Conservation (phyloP, 2,329 filamentous ascomycete genomes). For the Arachnomyces sp. region DNA sequence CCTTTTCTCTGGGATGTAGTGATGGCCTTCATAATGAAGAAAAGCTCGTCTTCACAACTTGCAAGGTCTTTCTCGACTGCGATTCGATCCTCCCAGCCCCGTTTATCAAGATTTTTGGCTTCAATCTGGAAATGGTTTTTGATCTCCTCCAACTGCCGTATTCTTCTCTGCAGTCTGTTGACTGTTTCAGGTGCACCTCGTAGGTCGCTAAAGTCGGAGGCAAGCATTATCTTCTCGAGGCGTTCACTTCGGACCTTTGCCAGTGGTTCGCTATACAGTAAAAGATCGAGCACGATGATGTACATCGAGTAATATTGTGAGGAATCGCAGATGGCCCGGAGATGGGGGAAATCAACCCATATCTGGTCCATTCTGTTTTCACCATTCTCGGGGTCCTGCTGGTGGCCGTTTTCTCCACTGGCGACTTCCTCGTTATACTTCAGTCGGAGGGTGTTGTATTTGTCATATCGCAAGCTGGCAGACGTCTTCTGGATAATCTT, state of each 20-base stretch:
- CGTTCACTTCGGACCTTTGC: constrained; percentile 96
- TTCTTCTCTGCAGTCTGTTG: constrained; percentile 79
- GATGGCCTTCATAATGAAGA: constrained; percentile 99
- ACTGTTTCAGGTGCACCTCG: constrained; percentile 91
- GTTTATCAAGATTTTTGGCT: constrained; percentile 72
- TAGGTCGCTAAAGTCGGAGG: constrained; percentile 95
- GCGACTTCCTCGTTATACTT: constrained; percentile 96
- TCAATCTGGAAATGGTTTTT: constrained; percentile 94
- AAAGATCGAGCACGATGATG: constrained; percentile 89
- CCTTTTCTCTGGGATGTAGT: constrained; percentile 87
- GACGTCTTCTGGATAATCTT: constrained; percentile 95
- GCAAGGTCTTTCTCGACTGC: constrained; percentile 82
- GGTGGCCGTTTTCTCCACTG: constrained; percentile 45
- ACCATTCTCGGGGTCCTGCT: constrained; percentile 34
- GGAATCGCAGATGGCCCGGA: constrained; percentile 92
- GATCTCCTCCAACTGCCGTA: constrained; percentile 89
- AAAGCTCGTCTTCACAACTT: constrained; percentile 88
- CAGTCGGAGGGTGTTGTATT: constrained; percentile 91
- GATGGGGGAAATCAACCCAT: constrained; percentile 91
- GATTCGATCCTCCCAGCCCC: constrained; percentile 85
- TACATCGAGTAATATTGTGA: constrained; percentile 97
- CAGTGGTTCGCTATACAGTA: constrained; percentile 91
- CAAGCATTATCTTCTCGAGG: constrained; percentile 96
- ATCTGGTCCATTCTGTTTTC: constrained; percentile 90
- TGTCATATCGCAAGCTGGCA: constrained; percentile 88